A percentile compares a stretch with the other conserved stretches of the same genome.
Conservation (phyloP, 2,329 filamentous ascomycete genomes). For the Cercospora canescens region DNA sequence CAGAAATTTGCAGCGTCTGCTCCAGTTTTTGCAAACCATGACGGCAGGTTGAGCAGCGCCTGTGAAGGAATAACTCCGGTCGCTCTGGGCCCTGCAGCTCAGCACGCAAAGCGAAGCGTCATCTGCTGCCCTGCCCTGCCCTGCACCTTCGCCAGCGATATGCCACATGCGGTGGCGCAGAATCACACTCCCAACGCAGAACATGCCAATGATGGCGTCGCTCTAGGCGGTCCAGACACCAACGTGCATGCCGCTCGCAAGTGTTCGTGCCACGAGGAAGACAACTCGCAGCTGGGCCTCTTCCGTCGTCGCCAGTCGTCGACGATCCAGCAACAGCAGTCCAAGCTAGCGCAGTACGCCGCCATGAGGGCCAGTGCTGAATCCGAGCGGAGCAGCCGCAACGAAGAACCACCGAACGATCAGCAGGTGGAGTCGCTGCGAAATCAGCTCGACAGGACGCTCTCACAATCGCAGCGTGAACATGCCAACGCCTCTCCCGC, state of each 20-base stretch:
- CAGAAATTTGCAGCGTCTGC: background rate
- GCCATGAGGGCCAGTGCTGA: conserved; percentile 31
- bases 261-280: conserved; percentile 33
- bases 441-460: conserved; percentile 33
- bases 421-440: conserved; percentile 33
- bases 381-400: conserved; percentile 19
- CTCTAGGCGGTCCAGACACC: conserved; percentile 1
- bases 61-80: background rate
- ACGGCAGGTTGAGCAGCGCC: background rate
- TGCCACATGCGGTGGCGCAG: conserved; percentile 5
- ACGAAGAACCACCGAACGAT: conserved; percentile 24
- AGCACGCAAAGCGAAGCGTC: background rate
- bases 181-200: background rate
- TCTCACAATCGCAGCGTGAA: conserved; percentile 18
- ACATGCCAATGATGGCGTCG: conserved; percentile 4
- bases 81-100: conserved; percentile 1
- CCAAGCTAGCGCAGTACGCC: conserved; percentile 30
- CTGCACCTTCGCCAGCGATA: background rate
- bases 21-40: conserved; percentile 1
- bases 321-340: conserved; percentile 25
- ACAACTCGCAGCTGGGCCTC: conserved; percentile 31
- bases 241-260: conserved; percentile 32
- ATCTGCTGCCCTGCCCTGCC: background rate
- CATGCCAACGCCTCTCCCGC: conserved; percentile 4
- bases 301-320: conserved; percentile 35